phyloP scores from a whole-genome alignment of 2,329 filamentous ascomycete genomes.

The Periconia sp. region DNA sequence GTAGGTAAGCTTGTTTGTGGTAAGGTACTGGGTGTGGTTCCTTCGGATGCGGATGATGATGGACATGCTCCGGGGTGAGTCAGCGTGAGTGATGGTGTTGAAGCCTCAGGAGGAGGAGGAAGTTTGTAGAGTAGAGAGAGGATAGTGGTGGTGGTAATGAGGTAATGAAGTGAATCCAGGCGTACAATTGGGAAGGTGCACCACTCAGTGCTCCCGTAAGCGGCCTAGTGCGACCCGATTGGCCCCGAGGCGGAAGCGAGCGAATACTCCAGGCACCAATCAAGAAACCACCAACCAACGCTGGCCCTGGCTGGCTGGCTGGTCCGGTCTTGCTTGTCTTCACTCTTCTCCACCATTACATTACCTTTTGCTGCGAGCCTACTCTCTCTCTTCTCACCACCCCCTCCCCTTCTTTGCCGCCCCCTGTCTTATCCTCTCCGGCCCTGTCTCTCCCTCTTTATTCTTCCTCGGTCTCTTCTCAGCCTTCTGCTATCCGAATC shows the following conservation, averaged over 20 bases:
- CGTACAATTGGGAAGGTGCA: not conserved
- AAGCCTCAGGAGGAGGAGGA: no score
- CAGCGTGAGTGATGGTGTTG: no score
- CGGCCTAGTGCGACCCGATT: not conserved
- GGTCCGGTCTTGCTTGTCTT: no score
- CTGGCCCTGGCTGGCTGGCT: no score
- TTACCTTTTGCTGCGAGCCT: conserved; percentile 1
- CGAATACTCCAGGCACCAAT: no score
- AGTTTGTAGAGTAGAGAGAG: no score
- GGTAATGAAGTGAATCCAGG: not conserved
- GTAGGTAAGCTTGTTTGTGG: no score
- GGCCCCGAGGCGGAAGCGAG: not conserved
- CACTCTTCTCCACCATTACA: no score
- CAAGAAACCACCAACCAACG: not conserved
- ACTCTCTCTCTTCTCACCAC: conserved; percentile 1
- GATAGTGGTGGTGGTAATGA: no score
- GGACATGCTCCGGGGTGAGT: no score
- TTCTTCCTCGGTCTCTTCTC: conserved; percentile 21
- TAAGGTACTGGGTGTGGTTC: no score
- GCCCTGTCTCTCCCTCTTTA: conserved; percentile 19
- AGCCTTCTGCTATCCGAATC: conserved; percentile 7
- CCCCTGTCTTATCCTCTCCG: conserved; percentile 11
- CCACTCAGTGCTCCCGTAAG: not conserved
- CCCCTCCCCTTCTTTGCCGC: conserved; percentile 3
- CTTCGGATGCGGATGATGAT: no score